phyloP scores from a whole-genome alignment of 2,329 filamentous ascomycete genomes.

The Pestalotiopsis sp. region DNA sequence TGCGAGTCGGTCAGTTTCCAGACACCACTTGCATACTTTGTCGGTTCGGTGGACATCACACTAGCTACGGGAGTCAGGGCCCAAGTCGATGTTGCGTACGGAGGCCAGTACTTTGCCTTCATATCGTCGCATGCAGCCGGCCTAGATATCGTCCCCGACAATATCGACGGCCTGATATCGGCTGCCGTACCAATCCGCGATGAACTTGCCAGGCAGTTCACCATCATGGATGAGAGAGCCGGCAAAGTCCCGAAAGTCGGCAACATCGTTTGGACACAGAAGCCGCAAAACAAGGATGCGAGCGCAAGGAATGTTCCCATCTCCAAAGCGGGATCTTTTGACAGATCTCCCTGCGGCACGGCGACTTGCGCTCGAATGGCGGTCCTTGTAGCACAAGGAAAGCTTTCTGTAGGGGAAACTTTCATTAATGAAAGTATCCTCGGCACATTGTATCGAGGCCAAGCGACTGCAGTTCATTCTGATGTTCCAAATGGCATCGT shows the following conservation, averaged over 20 bases:
- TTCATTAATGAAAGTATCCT: neutral
- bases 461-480: neutral
- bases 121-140: neutral
- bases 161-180: neutral
- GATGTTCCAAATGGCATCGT: neutral
- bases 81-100: neutral
- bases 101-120: neutral
- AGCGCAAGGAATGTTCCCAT: neutral
- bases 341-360: neutral
- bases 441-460: neutral
- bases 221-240: neutral
- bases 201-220: neutral
- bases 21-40: neutral
- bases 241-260: neutral
- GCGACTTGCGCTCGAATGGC: neutral
- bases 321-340: neutral
- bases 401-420: neutral
- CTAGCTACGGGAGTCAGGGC: neutral
- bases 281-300: neutral
- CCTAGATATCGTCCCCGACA: neutral
- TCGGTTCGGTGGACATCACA: neutral
- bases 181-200: neutral
- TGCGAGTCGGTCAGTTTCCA: neutral
- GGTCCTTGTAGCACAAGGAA: neutral
- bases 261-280: neutral